phyloP scores from a whole-genome alignment of 2,329 filamentous ascomycete species.

The Scedosporium boydii region DNA sequence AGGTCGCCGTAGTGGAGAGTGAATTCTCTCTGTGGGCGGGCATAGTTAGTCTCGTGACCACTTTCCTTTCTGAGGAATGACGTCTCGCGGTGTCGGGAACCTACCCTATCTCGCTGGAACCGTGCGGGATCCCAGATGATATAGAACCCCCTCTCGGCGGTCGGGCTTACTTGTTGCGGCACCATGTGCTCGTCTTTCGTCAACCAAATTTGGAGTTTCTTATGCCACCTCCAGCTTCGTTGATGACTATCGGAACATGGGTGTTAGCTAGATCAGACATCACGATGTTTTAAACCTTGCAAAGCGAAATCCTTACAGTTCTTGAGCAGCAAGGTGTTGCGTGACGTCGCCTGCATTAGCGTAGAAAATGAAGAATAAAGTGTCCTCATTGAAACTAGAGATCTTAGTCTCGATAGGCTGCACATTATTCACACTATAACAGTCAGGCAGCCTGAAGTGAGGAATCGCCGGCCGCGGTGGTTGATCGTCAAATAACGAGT shows the following conservation, averaged over 20 bases:
- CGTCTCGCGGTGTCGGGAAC: constrained; percentile 16
- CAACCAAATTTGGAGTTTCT: constrained; percentile 56
- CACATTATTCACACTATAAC: constrained; percentile 58
- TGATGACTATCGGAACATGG: constrained; percentile 34
- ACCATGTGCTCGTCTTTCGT: constrained; percentile 60
- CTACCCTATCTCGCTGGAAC: constrained; percentile 55
- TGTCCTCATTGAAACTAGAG: constrained; percentile 58
- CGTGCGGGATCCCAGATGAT: constrained; percentile 54
- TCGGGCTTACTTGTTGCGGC: constrained; percentile 47
- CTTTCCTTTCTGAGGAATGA: not conserved
- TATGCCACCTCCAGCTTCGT: constrained; percentile 61
- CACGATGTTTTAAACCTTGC: not conserved
- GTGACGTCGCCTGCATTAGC: constrained; percentile 53
- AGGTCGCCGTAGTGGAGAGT: constrained; percentile 53
- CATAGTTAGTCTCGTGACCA: constrained; percentile 5
- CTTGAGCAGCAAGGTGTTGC: constrained; percentile 53
- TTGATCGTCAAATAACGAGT: constrained; percentile 51
- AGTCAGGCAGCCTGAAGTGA: constrained; percentile 52
- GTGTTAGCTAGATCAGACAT: constrained; percentile 5
- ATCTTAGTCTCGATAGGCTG: constrained; percentile 58
- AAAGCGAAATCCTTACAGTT: constrained; percentile 40
- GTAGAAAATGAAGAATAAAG: constrained; percentile 62
- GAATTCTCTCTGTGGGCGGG: constrained; percentile 42
- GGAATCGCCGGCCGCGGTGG: constrained; percentile 48
- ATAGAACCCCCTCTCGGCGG: constrained; percentile 56